Evolutionary conservation across 2,329 filamentous ascomycete genomes (phyloP), one percentile per base, ranked within the genome.

Genomic region (Aspergillus glaucus): DNA sequence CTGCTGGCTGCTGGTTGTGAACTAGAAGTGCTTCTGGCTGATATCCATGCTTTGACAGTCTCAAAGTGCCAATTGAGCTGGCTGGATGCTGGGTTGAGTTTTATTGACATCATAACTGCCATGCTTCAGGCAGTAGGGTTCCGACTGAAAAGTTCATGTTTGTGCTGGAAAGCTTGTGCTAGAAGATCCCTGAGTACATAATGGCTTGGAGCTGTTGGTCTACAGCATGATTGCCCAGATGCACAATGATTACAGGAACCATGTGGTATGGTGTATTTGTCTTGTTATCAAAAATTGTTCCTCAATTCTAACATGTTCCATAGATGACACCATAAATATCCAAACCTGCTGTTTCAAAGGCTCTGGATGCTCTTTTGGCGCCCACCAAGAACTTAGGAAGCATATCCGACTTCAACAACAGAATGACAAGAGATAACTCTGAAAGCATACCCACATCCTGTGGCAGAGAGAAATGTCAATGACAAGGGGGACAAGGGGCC

Each of bases 11-110:
- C 92, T 26, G 90, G 86, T 34, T 95, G 89, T 73, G 81, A 90
- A 51, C 82, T 94, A 51, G 87, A 82, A 48, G 79, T 94, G 51
- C 81, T 94, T 32, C 81, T 93, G 3, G 70, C 70, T 21, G 72
- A 88, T 56, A 79, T 87, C 41, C 84, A 87, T 49, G 70, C 82
- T 64, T 74, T 3, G 71, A 74, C 50, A 68, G 66, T 42, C 54
- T 74, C 39, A 95, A 94, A 69, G 88, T 90, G 0, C 89, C 92
- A 1, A 81, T 95, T 51, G 90, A 95, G 65, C 82, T 96, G 36
- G 88, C 97, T 60, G 82, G 87, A 62, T 78, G 83, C 65, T 84
- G 92, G 53, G 87, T 85, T 32, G 77, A 88, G 58, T 97, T 93
- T 80, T 97, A 97, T 79, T 76, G 82, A 54, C 79, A 76, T 84